phyloP scores from a whole-genome alignment of 345 rosid species.

The Eucalyptus polyanthemos region DNA sequence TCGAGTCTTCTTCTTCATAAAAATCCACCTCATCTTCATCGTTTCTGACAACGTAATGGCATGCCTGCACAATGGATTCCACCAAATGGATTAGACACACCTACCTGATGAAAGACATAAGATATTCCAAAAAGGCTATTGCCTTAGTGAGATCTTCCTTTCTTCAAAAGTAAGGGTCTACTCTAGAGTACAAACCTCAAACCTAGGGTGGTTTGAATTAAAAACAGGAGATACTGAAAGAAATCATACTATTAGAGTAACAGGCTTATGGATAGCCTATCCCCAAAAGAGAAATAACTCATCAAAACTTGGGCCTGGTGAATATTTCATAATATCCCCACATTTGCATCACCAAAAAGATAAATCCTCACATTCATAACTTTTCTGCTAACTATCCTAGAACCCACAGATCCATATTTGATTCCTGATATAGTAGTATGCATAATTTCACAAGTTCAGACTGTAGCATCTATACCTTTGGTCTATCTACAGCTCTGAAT shows the following conservation, averaged over 20 bases:
- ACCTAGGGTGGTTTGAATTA: neutral
- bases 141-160: neutral
- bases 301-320: neutral
- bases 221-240: neutral
- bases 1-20: neutral
- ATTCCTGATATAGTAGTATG: neutral
- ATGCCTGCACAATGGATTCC: neutral
- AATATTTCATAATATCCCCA: neutral
- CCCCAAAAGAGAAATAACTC: neutral
- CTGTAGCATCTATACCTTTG: neutral
- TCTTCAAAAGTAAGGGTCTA: neutral
- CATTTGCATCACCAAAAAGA: neutral
- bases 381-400: neutral
- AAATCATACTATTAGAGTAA: neutral
- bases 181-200: neutral
- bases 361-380: neutral
- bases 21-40: neutral
- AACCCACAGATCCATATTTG: neutral
- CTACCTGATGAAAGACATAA: neutral
- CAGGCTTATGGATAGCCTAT: neutral
- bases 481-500: neutral
- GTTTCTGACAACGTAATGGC: neutral
- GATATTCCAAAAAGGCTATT: neutral
- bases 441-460: neutral
- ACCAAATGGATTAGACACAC: neutral